Evolutionary conservation across 441 rosid species (phyloP).

Genomic region (Mallotus repandus): DNA sequence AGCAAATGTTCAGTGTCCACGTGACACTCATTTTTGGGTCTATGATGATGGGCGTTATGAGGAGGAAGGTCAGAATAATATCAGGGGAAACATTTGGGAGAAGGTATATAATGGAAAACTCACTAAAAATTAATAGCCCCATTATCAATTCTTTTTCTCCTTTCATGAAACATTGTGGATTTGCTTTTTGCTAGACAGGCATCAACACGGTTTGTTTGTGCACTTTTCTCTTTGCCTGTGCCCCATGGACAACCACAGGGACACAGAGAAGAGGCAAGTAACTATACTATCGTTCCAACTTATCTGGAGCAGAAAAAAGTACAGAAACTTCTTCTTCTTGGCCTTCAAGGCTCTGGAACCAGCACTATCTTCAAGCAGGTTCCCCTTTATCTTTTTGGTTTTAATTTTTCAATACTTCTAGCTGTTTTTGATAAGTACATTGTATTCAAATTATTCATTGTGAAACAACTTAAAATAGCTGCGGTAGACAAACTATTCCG

Average conservation of each 20-base stretch:
- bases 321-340: constrained; percentile 73
- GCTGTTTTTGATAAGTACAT: neutral
- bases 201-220: constrained; percentile 64
- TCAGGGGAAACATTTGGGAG: constrained; percentile 99
- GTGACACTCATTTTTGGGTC: constrained; percentile 99
- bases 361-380: constrained; percentile 92
- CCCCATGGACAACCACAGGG: constrained; percentile 58
- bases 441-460: neutral
- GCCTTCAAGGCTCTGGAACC: constrained; percentile 73
- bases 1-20: constrained; percentile 97
- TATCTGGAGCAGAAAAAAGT: constrained; percentile 62
- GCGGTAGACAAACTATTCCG: neutral
- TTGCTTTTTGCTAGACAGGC: constrained; percentile 59
- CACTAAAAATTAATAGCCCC: neutral
- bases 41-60: constrained; percentile 99
- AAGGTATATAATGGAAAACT: constrained; percentile 51
- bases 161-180: constrained; percentile 26
- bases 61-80: constrained; percentile 99
- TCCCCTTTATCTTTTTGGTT: neutral
- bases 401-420: neutral
- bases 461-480: neutral
- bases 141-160: constrained; percentile 14
- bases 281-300: constrained; percentile 57
- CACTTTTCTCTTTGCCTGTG: constrained; percentile 73
- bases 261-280: constrained; percentile 59